phyloP scores from a whole-genome alignment of 345 rosid species.

The Jatropha curcas region DNA sequence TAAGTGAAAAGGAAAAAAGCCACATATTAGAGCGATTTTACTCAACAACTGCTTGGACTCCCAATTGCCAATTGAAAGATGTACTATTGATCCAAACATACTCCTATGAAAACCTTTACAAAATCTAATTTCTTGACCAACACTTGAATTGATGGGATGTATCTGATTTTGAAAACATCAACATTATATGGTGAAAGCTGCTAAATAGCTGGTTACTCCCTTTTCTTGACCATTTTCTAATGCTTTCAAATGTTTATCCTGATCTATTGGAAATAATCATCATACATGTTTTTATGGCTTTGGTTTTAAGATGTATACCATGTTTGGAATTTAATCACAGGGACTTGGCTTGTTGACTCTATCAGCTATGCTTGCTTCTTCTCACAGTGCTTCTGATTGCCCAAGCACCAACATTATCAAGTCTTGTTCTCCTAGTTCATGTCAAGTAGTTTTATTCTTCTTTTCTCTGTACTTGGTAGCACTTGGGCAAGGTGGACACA shows the following conservation, averaged over 20 bases:
- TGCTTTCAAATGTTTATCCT: neutral
- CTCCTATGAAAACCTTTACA: no score
- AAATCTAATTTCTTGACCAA: neutral
- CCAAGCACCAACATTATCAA: neutral
- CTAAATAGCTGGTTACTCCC: neutral
- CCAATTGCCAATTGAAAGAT: no score
- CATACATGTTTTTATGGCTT: neutral
- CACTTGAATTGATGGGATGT: neutral
- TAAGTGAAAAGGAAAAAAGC: no score
- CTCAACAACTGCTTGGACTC: no score
- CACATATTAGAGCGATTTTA: no score
- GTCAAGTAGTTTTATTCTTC: slow-evolving; percentile 25
- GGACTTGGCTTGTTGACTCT: slow-evolving; percentile 32
- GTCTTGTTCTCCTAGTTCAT: neutral
- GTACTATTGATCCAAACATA: no score
- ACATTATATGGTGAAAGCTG: neutral
- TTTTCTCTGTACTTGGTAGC: slow-evolving; percentile 26
- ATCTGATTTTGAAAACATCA: neutral
- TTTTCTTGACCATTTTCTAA: neutral
- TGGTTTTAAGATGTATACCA: neutral
- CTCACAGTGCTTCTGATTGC: slow-evolving; percentile 5
- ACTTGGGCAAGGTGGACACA: slow-evolving; percentile 31
- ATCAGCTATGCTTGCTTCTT: slow-evolving; percentile 22
- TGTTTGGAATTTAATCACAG: slow-evolving; percentile 12
- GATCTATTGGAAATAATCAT: neutral